Percentiles rank a stretch among this genome's conserved stretches.
phyloP scores from a whole-genome alignment of 2,329 filamentous ascomycete genomes.

The Graphilbum ipis-grandicollis region DNA sequence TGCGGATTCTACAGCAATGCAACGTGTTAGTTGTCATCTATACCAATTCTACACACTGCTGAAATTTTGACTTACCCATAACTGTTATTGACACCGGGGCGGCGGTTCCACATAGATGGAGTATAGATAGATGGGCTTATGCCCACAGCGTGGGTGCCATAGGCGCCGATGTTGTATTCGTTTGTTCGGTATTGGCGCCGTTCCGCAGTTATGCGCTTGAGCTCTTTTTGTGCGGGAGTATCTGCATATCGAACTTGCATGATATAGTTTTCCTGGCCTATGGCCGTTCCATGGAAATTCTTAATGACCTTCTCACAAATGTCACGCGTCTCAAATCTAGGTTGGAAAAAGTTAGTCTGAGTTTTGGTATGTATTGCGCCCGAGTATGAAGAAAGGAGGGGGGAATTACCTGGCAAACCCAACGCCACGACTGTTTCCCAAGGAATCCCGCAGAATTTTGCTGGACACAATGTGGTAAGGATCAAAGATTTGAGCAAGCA shows the following conservation, averaged over 20 bases:
- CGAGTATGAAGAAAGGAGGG: no score
- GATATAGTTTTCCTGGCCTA: constrained; percentile 64
- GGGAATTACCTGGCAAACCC: constrained; percentile 75
- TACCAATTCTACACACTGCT: no score
- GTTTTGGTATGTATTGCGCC: no score
- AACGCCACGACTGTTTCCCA: constrained; percentile 88
- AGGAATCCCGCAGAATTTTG: constrained; percentile 82
- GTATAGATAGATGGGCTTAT: constrained; percentile 31
- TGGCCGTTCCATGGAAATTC: constrained; percentile 64
- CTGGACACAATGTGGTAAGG: constrained; percentile 77
- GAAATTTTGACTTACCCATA: constrained; percentile 10
- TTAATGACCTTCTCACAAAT: constrained; percentile 80
- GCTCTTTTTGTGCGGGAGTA: constrained; percentile 86
- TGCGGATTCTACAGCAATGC: not conserved
- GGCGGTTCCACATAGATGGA: constrained; percentile 20
- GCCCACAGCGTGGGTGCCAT: constrained; percentile 44
- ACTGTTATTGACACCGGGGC: constrained; percentile 7
- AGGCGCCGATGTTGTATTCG: constrained; percentile 71
- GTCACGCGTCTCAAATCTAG: constrained; percentile 74
- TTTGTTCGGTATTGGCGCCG: constrained; percentile 90
- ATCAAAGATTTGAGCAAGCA: constrained; percentile 61
- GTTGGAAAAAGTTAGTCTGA: constrained; percentile 8
- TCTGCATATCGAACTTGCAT: constrained; percentile 94
- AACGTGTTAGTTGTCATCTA: not conserved
- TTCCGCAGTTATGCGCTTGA: constrained; percentile 91